Evolutionary conservation across 305 asterid genomes (phyloP).

Genomic region (Salvia sclarea): DNA sequence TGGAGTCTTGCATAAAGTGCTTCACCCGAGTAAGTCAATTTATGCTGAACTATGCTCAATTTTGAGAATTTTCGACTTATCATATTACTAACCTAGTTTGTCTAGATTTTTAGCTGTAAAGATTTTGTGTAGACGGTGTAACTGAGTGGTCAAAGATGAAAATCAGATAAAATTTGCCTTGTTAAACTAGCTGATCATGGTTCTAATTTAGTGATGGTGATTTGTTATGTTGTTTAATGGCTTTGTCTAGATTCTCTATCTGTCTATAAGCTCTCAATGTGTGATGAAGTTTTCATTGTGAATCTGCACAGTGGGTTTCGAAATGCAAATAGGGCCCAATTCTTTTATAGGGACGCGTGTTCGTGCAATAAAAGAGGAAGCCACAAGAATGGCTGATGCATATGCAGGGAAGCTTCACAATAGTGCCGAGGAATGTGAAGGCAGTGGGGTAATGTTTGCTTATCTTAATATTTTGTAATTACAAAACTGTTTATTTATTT

Average conservation of each 20-base stretch:
- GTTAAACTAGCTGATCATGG: not conserved
- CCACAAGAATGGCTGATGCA: slow-evolving; percentile 48
- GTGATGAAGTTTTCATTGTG: not conserved
- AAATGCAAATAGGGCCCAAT: slow-evolving; percentile 54
- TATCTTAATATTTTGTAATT: not conserved
- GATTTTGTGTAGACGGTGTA: not conserved
- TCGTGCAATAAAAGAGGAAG: slow-evolving; percentile 65
- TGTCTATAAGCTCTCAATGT: not conserved
- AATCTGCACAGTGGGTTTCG: slow-evolving; percentile 62
- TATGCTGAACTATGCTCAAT: not conserved
- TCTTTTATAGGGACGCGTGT: slow-evolving; percentile 54
- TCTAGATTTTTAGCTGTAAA: not conserved
- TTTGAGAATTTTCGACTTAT: not conserved
- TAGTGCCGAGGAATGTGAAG: slow-evolving; percentile 56
- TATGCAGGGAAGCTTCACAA: slow-evolving; percentile 51
- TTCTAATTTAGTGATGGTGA: not conserved
- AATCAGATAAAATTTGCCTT: not conserved
- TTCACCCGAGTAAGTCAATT: slow-evolving; percentile 60
- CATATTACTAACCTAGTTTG: not conserved
- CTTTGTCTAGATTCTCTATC: not conserved
- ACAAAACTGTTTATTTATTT: not conserved
- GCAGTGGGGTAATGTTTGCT: slow-evolving; percentile 52
- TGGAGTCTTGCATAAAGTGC: slow-evolving; percentile 61
- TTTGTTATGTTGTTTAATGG: not conserved
- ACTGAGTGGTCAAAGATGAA: not conserved